Evolutionary conservation across 2,329 filamentous ascomycete genomes (phyloP).

Genomic region (Rutstroemia sydowiana): DNA sequence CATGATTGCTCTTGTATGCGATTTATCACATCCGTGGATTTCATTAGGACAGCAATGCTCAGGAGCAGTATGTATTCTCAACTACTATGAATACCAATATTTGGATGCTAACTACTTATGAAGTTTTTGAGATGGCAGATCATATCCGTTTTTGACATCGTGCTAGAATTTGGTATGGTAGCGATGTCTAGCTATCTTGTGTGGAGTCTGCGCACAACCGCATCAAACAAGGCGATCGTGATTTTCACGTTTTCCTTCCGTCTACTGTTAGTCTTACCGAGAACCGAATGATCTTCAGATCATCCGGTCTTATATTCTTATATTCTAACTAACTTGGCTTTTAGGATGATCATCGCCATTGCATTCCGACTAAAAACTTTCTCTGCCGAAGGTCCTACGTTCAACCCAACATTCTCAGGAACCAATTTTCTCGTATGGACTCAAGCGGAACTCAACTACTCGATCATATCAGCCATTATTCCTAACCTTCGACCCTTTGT

Average conservation of each 20-base stretch:
- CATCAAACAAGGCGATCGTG: constrained; percentile 33
- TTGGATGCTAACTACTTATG: neutral
- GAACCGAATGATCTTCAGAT: too few relatives aligned
- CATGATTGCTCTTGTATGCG: constrained; percentile 35
- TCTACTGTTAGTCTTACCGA: constrained; percentile 32
- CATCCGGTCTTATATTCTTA: neutral
- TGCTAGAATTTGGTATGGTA: constrained; percentile 34
- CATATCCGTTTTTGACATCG: constrained; percentile 35
- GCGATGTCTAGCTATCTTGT: constrained; percentile 33
- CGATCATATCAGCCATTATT: constrained; percentile 36
- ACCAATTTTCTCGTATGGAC: constrained; percentile 32
- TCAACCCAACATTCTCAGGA: constrained; percentile 32
- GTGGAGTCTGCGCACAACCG: constrained; percentile 32
- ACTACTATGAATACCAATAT: neutral
- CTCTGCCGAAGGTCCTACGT: constrained; percentile 25
- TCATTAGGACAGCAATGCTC: constrained; percentile 28
- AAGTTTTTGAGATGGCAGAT: constrained; percentile 35
- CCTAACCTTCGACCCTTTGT: constrained; percentile 40
- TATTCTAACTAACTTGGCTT: neutral
- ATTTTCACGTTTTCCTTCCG: constrained; percentile 35
- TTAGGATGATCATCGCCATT: constrained; percentile 35
- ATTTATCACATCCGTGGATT: constrained; percentile 33
- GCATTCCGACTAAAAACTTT: constrained; percentile 34
- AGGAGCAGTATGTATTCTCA: constrained; percentile 3
- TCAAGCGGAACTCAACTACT: constrained; percentile 36